Conservation (phyloP, 805 yeast genomes). For the Trichomonascus vanleenenianus region DNA sequence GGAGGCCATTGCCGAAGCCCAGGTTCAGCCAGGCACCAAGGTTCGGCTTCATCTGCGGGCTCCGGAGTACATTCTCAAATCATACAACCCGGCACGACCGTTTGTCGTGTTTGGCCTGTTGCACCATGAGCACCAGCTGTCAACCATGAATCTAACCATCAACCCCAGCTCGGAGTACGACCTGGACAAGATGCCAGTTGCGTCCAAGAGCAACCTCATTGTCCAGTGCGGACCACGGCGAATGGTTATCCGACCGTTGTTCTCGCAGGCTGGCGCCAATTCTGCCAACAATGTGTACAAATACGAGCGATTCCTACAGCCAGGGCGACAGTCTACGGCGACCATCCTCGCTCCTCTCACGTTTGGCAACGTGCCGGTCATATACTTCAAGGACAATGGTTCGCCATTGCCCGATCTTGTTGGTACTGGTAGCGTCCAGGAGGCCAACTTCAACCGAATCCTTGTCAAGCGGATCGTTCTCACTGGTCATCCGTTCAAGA, state of each 20-base stretch:
- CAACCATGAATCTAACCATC: constrained; percentile 74
- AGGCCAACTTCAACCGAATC: constrained; percentile 76
- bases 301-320: constrained; percentile 75
- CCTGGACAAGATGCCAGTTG: constrained; percentile 50
- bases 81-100: constrained; percentile 43
- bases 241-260: constrained; percentile 71
- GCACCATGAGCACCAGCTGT: constrained; percentile 78
- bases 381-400: constrained; percentile 53
- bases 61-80: constrained; percentile 44
- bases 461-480: constrained; percentile 81
- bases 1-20: constrained; percentile 39
- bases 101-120: constrained; percentile 67
- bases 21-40: constrained; percentile 54
- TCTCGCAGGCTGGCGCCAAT: constrained; percentile 63
- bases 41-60: constrained; percentile 49
- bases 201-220: constrained; percentile 70
- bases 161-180: constrained; percentile 88
- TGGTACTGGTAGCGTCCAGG: constrained; percentile 86
- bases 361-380: constrained; percentile 70
- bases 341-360: constrained; percentile 83
- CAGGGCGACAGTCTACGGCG: constrained; percentile 66
- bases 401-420: constrained; percentile 50
- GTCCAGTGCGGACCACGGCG: constrained; percentile 95
- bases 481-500: constrained; percentile 93
- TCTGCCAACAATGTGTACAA: constrained; percentile 82